These are phyloP conservation scores for Cryptococcus amylolentus DNA, from an alignment of 1,284 basidiomycete genomes.

Conservation along the genomic window DNA sequence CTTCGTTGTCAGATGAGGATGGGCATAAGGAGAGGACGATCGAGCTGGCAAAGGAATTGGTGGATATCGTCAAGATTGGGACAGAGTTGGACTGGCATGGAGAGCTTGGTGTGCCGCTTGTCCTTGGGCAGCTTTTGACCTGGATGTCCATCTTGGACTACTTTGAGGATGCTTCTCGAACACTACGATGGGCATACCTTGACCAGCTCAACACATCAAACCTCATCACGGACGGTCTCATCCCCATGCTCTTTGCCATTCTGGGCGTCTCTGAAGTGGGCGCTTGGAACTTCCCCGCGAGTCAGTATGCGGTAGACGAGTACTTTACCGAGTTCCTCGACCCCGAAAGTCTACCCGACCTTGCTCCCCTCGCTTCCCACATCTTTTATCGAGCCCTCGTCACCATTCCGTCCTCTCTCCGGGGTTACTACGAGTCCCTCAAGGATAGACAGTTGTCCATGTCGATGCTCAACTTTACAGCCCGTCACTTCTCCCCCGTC, in stretches of 20 bases:
- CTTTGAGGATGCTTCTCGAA: constrained; percentile 68
- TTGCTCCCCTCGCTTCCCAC: constrained; percentile 71
- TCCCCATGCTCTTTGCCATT: constrained; percentile 71
- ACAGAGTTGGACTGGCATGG: constrained; percentile 50
- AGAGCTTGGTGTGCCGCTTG: constrained; percentile 42
- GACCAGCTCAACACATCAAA: constrained; percentile 73
- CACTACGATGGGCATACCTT: constrained; percentile 60
- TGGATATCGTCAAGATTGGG: constrained; percentile 60
- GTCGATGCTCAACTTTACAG: constrained; percentile 72
- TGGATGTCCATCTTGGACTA: constrained; percentile 90
- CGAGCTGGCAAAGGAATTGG: constrained; percentile 62
- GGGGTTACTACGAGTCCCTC: constrained; percentile 79
- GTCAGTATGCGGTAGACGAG: constrained; percentile 80
- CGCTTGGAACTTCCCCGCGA: constrained; percentile 50
- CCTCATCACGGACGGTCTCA: constrained; percentile 63
- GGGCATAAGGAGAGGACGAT: constrained; percentile 50
- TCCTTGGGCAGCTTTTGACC: constrained; percentile 59
- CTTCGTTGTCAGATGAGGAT: constrained; percentile 39
- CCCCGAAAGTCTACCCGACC: constrained; percentile 57
- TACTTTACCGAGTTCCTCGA: constrained; percentile 72
- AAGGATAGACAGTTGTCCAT: constrained; percentile 83
- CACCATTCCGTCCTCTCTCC: constrained; percentile 74
- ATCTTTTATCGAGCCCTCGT: constrained; percentile 82
- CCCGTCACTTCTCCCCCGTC: constrained; percentile 83
- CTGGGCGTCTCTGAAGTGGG: constrained; percentile 54